Percentiles rank a stretch among this genome's conserved stretches.
Evolutionary conservation across 306 rosid genomes (phyloP).

Genomic region (Parietaria judaica): DNA sequence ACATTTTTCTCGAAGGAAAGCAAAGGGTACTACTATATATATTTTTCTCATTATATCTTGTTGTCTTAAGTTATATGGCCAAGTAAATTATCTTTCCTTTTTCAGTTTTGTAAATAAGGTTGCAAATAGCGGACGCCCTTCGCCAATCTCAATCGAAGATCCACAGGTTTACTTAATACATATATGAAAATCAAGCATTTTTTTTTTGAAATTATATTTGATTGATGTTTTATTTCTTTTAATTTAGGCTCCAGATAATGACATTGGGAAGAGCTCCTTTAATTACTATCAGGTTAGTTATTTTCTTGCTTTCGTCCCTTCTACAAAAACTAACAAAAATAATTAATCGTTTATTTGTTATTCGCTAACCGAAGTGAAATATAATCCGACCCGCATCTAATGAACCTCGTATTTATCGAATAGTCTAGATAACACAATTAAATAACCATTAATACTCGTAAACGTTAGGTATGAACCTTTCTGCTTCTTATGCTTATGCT

Average conservation of each 20-base stretch:
- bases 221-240: conserved; percentile 23
- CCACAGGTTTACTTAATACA: conserved; percentile 63
- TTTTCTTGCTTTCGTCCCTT: neutral
- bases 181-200: too few relatives aligned
- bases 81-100: conserved; percentile 8
- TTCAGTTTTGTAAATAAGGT: conserved; percentile 52
- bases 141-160: conserved; percentile 85
- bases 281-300: conserved; percentile 85
- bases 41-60: neutral
- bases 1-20: conserved; percentile 62
- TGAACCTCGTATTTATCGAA: too few relatives aligned
- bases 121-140: conserved; percentile 38
- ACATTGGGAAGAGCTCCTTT: conserved; percentile 86
- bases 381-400: too few relatives aligned
- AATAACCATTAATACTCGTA: too few relatives aligned
- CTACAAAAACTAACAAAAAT: neutral
- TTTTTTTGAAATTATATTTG: conserved; percentile 3
- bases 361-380: too few relatives aligned
- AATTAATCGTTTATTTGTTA: too few relatives aligned
- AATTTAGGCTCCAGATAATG: conserved; percentile 77
- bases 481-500: neutral
- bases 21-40: conserved; percentile 46
- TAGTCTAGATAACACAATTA: too few relatives aligned
- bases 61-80: neutral
- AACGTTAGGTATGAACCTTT: too few relatives aligned